A percentile compares a stretch with the other conserved stretches of the same genome.
phyloP scores from a whole-genome alignment of 257 asterid genomes.

The Penstemon barbatus region DNA sequence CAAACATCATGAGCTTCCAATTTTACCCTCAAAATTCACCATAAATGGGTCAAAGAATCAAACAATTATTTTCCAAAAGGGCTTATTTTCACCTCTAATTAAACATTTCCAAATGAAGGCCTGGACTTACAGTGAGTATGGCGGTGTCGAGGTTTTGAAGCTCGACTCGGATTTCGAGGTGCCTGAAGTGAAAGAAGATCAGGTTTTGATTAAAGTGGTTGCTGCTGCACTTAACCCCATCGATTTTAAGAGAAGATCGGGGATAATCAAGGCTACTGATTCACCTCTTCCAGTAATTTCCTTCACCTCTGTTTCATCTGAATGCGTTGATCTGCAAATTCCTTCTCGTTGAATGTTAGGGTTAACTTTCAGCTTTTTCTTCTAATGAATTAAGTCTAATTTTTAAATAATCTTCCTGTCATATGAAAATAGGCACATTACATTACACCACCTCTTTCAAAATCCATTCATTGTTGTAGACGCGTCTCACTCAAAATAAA shows the following conservation, averaged over 20 bases:
- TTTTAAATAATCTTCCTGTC: not conserved
- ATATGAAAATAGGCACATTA: not conserved
- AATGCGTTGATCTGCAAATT: not conserved
- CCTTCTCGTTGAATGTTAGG: not conserved
- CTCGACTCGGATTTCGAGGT: constrained; percentile 54
- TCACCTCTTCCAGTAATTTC: constrained; percentile 83
- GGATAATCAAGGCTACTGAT: constrained; percentile 88
- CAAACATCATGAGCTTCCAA: constrained; percentile 27
- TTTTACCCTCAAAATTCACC: constrained; percentile 27
- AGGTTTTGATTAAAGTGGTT: constrained; percentile 75
- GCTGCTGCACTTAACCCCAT: constrained; percentile 94
- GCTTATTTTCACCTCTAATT: constrained; percentile 25
- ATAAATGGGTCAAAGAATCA: constrained; percentile 23
- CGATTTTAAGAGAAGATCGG: constrained; percentile 75
- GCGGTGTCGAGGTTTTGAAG: constrained; percentile 74
- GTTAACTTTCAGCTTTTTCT: not conserved
- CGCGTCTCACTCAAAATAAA: not conserved
- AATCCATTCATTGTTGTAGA: not conserved
- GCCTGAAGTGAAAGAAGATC: constrained; percentile 67
- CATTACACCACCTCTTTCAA: too few species aligned
- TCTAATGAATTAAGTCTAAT: not conserved
- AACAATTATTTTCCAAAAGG: constrained; percentile 17
- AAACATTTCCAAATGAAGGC: constrained; percentile 70
- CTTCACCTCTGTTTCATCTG: not conserved
- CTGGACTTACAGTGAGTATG: constrained; percentile 79